Evolutionary conservation across 306 rosid genomes (phyloP).

Genomic region (Vachellia pachyceras): DNA sequence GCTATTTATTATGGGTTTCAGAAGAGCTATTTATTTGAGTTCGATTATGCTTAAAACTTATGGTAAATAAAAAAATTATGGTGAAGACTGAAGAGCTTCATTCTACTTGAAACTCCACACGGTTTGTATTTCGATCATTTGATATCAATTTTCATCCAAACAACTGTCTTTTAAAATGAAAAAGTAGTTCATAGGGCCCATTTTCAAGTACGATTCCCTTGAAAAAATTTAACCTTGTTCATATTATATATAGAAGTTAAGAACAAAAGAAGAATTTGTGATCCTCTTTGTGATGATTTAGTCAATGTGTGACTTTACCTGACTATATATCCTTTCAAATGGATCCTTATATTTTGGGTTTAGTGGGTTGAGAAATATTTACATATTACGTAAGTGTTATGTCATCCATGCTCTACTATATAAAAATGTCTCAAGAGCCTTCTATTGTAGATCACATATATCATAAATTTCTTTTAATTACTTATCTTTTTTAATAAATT

Average conservation of each 20-base stretch:
- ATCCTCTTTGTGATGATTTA: not conserved
- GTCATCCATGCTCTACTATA: too few species aligned
- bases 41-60: not conserved
- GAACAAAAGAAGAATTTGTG: not conserved
- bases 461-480: too few species aligned
- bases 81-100: not conserved
- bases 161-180: not conserved
- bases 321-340: not conserved
- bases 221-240: not conserved
- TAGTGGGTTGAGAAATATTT: not conserved
- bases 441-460: too few species aligned
- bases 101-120: not conserved
- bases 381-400: too few species aligned
- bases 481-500: too few species aligned
- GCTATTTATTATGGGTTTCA: too few species aligned
- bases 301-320: not conserved
- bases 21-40: too few species aligned
- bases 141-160: not conserved
- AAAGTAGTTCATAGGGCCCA: not conserved
- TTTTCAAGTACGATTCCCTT: not conserved
- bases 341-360: not conserved
- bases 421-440: too few species aligned
- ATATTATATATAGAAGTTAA: not conserved
- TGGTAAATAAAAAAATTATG: not conserved
- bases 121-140: not conserved